Conservation (phyloP, 192 early-diverging fungal genomes). For the Coemansia sp. region DNA sequence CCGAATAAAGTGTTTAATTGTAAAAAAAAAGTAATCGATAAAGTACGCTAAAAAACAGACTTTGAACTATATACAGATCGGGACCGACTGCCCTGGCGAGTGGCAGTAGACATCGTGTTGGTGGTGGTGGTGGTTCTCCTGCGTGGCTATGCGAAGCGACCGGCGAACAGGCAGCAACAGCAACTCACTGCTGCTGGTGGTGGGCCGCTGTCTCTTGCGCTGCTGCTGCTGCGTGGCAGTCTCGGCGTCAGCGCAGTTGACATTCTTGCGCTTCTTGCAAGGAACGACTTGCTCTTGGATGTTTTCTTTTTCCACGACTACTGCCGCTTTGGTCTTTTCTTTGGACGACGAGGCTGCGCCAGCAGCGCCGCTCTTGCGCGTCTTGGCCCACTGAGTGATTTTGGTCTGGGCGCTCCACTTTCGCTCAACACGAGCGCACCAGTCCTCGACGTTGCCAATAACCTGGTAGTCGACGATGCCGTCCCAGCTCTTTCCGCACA, state of each 20-base stretch:
- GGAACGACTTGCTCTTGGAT: neutral
- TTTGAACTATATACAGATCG: slow-evolving; percentile 29
- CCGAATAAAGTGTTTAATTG: neutral
- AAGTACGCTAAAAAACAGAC: neutral
- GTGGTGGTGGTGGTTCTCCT: slow-evolving; percentile 7
- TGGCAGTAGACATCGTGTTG: slow-evolving; percentile 17
- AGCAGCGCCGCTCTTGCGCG: slow-evolving; percentile 18
- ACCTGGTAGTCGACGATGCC: slow-evolving; percentile 53
- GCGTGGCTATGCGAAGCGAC: slow-evolving; percentile 42
- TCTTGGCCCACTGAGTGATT: slow-evolving; percentile 45
- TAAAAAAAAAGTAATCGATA: no score
- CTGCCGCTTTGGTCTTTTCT: slow-evolving; percentile 3
- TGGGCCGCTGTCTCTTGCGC: neutral
- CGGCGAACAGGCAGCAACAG: slow-evolving; percentile 14
- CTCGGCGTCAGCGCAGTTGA: neutral
- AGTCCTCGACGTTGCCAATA: slow-evolving; percentile 52
- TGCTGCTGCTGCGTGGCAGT: neutral
- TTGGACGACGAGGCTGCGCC: neutral
- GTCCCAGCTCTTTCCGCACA: slow-evolving; percentile 53
- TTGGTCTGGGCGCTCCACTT: slow-evolving; percentile 47
- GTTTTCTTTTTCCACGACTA: neutral
- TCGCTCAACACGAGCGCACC: slow-evolving; percentile 42
- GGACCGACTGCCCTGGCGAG: neutral
- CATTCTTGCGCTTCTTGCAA: slow-evolving; percentile 6
- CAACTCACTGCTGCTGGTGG: no score